Evolutionary conservation across 352 stramenopile species (phyloP), one percentile per base, ranked within the genome.

Genomic region (Pythium coloratum): DNA sequence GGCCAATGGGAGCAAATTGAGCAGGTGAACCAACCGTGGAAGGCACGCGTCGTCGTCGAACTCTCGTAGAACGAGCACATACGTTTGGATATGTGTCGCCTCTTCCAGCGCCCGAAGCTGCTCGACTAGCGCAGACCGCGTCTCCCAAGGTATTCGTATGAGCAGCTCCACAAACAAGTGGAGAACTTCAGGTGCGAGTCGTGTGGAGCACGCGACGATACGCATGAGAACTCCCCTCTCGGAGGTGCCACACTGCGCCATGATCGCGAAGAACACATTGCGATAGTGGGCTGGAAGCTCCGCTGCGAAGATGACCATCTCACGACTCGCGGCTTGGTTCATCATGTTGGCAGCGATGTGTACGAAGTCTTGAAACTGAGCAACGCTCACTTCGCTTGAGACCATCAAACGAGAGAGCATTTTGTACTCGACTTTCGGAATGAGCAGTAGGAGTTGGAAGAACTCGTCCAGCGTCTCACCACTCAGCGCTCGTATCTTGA

Each of bases 271-370:
- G 55, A 90, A 79, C 26, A 84, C 55, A 20, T 77, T 72, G 49
- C 81, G 78, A 46, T 73, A 74, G 1, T 64, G 46, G 3, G 76
- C 59, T 5, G 80, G 78, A 0, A 90, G 50, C 36, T 84, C 80
- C 6, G 83, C 68, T 6, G 80, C 67, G 55, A 90, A 90, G 30
- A 81, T 85, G 13, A 87, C 73, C 16, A 89, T 71, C 44, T 90
- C 83, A 34, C 83, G 78, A 18, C 76, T 89, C 9, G 80, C 84
- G 2, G 83, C 83, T 54, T 91, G 81, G 59, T 90, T 91, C 81
- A 87, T 88, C 71, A 91, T 81, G 24, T 81, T 80, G 9, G 77
- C 76, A 0, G 80, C 78, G 32, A 91, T 76, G 2, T 76, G 75
- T 14, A 88, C 62, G 36, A 91, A 81, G 2, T 64, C 54, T 32